A percentile compares a stretch with the other conserved stretches of the same genome.
Evolutionary conservation across 1,284 basidiomycete genomes (phyloP).

Genomic region (Ustilago xerochloae): DNA sequence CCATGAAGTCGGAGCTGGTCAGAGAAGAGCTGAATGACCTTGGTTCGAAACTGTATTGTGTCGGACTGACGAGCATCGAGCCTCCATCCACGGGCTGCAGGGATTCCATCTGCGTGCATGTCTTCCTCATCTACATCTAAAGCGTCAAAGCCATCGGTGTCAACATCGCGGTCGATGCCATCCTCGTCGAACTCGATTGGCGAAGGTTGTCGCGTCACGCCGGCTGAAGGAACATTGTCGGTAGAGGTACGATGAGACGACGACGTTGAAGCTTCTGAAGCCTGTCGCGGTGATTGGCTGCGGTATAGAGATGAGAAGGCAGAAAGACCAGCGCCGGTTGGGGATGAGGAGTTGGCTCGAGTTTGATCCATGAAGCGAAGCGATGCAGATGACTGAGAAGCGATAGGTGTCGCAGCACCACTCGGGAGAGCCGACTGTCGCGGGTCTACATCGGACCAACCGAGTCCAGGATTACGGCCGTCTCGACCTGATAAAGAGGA

Average conservation of each 20-base stretch:
- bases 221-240: not conserved
- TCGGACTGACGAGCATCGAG: conserved; percentile 58
- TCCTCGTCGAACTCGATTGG: conserved; percentile 31
- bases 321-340: conserved; percentile 12
- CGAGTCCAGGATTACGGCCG: not conserved
- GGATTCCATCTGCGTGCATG: conserved; percentile 67
- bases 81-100: conserved; percentile 61
- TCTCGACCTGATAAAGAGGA: not conserved
- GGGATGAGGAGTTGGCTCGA: conserved; percentile 9
- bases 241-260: conserved; percentile 1
- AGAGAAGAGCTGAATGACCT: conserved; percentile 57
- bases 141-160: conserved; percentile 51
- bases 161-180: conserved; percentile 21
- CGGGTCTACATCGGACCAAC: conserved; percentile 21
- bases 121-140: conserved; percentile 65
- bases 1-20: conserved; percentile 52
- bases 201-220: conserved; percentile 3
- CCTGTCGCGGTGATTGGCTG: conserved; percentile 21
- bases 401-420: conserved; percentile 39
- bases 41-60: conserved; percentile 43
- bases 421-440: conserved; percentile 23
- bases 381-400: conserved; percentile 31
- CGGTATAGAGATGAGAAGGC: conserved; percentile 28
- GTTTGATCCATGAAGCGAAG: conserved; percentile 9
- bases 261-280: conserved; percentile 1